A percentile compares a stretch with the other conserved stretches of the same genome.
These are phyloP conservation scores for Saitoella complicata DNA, from an alignment of 805 yeast genomes.

Conservation along the genomic window DNA sequence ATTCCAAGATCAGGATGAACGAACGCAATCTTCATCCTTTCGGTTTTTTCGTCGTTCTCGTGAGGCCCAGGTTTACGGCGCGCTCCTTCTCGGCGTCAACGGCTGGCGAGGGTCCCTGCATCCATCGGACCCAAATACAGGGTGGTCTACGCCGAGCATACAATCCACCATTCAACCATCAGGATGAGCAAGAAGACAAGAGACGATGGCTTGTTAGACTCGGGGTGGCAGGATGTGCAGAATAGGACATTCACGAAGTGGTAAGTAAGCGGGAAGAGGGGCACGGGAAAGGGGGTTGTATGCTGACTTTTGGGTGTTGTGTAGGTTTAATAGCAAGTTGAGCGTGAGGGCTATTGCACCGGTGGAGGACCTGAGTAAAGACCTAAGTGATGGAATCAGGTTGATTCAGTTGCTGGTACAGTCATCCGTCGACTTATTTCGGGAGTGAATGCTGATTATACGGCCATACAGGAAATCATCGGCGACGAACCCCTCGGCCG, in stretches of 20 bases:
- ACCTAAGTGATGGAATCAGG: conserved; percentile 19
- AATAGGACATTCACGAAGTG: conserved; percentile 2
- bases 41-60: no score
- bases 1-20: conserved; percentile 93
- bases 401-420: conserved; percentile 20
- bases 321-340: conserved; percentile 1
- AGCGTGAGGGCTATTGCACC: neutral
- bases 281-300: neutral
- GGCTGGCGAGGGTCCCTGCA: no score
- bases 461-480: conserved; percentile 16
- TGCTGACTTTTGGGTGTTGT: neutral
- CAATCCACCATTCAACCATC: no score
- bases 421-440: no score
- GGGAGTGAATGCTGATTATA: no score
- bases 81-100: no score
- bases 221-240: conserved; percentile 1
- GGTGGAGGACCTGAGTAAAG: neutral
- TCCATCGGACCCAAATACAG: no score
- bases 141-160: no score
- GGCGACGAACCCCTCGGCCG: conserved; percentile 23
- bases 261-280: neutral
- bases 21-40: conserved; percentile 50
- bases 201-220: no score
- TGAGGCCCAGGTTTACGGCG: no score
- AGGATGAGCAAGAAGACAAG: no score